phyloP scores from a whole-genome alignment of 192 early-diverging fungal species.

The Cladochytrium replicatum region DNA sequence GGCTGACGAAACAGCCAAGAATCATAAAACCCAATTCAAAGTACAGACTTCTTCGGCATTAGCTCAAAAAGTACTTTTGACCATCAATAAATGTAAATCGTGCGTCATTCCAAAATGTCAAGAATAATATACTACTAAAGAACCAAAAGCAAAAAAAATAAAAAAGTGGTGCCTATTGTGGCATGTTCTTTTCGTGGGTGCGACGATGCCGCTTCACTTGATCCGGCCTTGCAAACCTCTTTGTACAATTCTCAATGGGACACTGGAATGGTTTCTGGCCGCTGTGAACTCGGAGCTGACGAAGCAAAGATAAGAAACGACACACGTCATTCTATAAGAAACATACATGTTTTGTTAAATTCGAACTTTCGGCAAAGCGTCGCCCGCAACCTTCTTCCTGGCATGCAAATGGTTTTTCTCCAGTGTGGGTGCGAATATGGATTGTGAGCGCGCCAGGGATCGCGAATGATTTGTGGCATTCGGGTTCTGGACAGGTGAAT shows the following conservation, averaged over 20 bases:
- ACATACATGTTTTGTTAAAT: conserved; percentile 37
- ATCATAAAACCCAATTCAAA: too few species aligned
- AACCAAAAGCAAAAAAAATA: too few species aligned
- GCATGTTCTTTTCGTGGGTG: too few species aligned
- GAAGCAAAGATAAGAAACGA: background rate
- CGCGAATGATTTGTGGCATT: conserved; percentile 63
- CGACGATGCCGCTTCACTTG: conserved; percentile 9
- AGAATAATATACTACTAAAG: too few species aligned
- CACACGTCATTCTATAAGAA: background rate
- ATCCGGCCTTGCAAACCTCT: conserved; percentile 8
- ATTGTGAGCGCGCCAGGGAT: conserved; percentile 68
- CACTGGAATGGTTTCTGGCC: conserved; percentile 12
- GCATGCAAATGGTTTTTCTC: conserved; percentile 73
- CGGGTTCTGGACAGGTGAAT: conserved; percentile 45
- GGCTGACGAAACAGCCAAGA: too few species aligned
- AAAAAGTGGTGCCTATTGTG: too few species aligned
- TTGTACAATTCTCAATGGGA: conserved; percentile 5
- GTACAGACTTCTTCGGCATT: too few species aligned
- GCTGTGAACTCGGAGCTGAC: background rate
- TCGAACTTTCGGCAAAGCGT: conserved; percentile 48
- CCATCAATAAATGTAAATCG: too few species aligned
- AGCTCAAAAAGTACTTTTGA: too few species aligned
- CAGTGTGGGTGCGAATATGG: conserved; percentile 68
- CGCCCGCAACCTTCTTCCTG: conserved; percentile 53
- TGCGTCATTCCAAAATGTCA: too few species aligned